These are phyloP conservation scores for Hypoxylon sp. DNA, from an alignment of 2,329 filamentous ascomycete species.

Conservation along the genomic window DNA sequence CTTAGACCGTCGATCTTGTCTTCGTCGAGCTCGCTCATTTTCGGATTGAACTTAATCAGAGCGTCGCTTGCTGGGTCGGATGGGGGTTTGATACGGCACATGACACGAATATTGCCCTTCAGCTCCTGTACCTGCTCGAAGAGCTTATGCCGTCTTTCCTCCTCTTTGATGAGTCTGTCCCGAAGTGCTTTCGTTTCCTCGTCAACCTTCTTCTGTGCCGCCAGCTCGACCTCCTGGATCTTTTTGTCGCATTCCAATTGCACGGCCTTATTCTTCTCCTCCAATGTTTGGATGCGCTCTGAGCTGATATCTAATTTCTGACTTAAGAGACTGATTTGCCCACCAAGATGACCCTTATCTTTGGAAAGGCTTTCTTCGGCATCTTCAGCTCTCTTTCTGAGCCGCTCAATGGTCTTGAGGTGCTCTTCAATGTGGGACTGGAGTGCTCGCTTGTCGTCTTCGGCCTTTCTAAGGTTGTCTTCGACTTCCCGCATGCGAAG, in stretches of 20 bases:
- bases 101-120: conserved; percentile 98
- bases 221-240: conserved; percentile 80
- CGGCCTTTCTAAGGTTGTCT: conserved; percentile 58
- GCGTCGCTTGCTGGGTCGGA: conserved; percentile 72
- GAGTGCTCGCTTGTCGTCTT: conserved; percentile 44
- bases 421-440: conserved; percentile 50
- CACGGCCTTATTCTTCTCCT: conserved; percentile 47
- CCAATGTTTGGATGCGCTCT: conserved; percentile 49
- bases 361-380: conserved; percentile 52
- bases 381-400: conserved; percentile 51
- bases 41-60: conserved; percentile 82
- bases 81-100: conserved; percentile 91
- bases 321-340: conserved; percentile 51
- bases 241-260: conserved; percentile 47
- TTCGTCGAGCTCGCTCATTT: conserved; percentile 71
- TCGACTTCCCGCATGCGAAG: conserved; percentile 64
- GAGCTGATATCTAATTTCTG: conserved; percentile 50
- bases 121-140: conserved; percentile 99
- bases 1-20: conserved; percentile 91
- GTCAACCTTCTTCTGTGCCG: conserved; percentile 83
- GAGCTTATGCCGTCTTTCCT: conserved; percentile 88
- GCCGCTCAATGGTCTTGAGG: conserved; percentile 50
- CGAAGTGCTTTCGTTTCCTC: conserved; percentile 71
- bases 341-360: conserved; percentile 52
- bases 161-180: conserved; percentile 89